phyloP scores from a whole-genome alignment of 1,284 basidiomycete species.

The Boletus semigastroideus region DNA sequence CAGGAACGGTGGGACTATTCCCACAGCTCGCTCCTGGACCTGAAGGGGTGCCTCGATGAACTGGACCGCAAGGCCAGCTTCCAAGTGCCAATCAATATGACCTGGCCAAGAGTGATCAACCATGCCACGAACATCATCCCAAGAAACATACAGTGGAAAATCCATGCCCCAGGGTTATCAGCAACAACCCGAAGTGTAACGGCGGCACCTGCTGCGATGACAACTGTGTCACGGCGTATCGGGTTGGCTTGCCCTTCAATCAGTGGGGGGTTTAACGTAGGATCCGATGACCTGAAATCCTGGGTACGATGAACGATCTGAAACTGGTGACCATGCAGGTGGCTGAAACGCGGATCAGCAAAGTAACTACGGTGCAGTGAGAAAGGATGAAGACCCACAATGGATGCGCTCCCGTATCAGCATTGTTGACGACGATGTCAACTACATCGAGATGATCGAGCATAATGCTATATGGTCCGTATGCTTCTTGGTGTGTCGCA shows the following conservation, averaged over 20 bases:
- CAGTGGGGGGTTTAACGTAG: constrained; percentile 77
- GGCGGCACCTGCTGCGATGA: constrained; percentile 58
- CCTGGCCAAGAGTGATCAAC: constrained; percentile 39
- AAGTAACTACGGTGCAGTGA: background rate
- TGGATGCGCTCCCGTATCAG: constrained; percentile 75
- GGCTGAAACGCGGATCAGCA: constrained; percentile 43
- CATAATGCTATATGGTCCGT: constrained; percentile 78
- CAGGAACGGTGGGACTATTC: constrained; percentile 49
- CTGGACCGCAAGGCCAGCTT: constrained; percentile 74
- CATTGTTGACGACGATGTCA: constrained; percentile 81
- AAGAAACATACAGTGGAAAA: constrained; percentile 66
- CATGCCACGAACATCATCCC: background rate
- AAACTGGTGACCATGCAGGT: constrained; percentile 81
- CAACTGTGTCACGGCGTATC: constrained; percentile 78
- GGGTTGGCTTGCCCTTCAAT: constrained; percentile 80
- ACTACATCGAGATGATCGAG: constrained; percentile 75
- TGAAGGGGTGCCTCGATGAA: constrained; percentile 75
- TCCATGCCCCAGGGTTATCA: constrained; percentile 85
- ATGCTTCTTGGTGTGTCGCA: constrained; percentile 66
- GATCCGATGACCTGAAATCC: constrained; percentile 78
- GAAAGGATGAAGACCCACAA: constrained; percentile 52
- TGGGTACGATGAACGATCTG: constrained; percentile 72
- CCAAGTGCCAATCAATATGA: constrained; percentile 83
- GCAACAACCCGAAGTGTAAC: constrained; percentile 70
- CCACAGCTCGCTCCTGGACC: constrained; percentile 47